These are phyloP conservation scores for Fusarium mundagurra DNA, from an alignment of 2,329 filamentous ascomycete species.

Conservation along the genomic window DNA sequence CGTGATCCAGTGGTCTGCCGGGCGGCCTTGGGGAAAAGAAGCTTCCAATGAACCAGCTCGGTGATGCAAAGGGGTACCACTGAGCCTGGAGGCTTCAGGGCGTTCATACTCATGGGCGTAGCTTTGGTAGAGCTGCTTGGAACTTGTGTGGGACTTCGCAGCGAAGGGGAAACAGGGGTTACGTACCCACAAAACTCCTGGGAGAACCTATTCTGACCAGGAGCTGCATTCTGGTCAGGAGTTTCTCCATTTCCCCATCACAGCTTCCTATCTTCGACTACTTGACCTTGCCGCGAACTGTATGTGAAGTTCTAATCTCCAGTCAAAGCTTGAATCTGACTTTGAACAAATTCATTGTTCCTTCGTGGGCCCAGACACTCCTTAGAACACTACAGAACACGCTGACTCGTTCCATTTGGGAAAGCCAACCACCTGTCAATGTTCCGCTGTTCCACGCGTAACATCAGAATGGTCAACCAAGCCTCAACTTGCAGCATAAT, in stretches of 20 bases:
- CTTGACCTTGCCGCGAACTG: accelerated
- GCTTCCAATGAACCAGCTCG: neutral
- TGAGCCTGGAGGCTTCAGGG: neutral
- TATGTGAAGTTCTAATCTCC: neutral
- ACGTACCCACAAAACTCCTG: neutral
- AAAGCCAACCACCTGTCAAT: neutral
- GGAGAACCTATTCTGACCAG: neutral
- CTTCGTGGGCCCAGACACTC: neutral
- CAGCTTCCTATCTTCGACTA: too few species aligned
- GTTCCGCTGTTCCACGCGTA: neutral
- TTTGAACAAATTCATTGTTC: neutral
- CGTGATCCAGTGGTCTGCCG: neutral
- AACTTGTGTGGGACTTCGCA: neutral
- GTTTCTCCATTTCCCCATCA: too few species aligned
- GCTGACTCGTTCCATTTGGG: too few species aligned
- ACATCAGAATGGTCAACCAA: neutral
- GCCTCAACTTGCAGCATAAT: neutral
- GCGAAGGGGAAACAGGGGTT: neutral
- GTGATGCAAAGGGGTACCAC: too few species aligned
- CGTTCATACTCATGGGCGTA: neutral
- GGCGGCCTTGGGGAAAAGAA: neutral
- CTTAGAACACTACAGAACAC: neutral
- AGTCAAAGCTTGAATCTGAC: too few species aligned
- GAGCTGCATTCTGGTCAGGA: neutral
- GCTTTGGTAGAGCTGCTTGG: too few species aligned